Conservation (phyloP, 2,329 filamentous ascomycete genomes). For the Neofusicoccum umdonicola region DNA sequence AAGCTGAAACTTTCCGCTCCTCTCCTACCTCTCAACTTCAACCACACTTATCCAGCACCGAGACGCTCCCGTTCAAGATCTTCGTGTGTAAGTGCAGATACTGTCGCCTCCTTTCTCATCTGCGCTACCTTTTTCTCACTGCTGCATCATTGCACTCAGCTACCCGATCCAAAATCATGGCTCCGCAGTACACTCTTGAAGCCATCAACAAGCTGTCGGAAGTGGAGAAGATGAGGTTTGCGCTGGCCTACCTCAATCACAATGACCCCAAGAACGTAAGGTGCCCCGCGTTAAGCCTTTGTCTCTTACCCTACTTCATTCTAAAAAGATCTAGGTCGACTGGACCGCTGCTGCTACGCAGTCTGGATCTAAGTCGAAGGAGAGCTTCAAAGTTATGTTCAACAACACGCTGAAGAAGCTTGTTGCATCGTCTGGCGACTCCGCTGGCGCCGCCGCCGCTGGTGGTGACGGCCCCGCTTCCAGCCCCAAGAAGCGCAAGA, state of each 20-base stretch:
- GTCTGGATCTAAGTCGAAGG: neutral
- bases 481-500: neutral
- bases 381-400: neutral
- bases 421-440: too few relatives aligned
- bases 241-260: neutral
- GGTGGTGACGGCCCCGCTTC: neutral
- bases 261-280: slow-evolving; percentile 1
- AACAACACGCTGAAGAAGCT: neutral
- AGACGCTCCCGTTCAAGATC: neutral
- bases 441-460: too few relatives aligned
- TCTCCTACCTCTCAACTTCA: neutral
- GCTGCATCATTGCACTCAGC: neutral
- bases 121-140: neutral
- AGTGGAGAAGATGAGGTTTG: neutral
- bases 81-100: neutral
- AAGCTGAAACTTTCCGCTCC: neutral
- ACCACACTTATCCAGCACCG: neutral
- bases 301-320: neutral
- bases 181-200: neutral
- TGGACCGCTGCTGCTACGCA: neutral
- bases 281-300: neutral
- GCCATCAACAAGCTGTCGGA: neutral
- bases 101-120: neutral
- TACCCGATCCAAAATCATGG: neutral
- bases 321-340: slow-evolving; percentile 5